phyloP scores from a whole-genome alignment of 805 yeast species.

The Lipomyces chichibuensis region DNA sequence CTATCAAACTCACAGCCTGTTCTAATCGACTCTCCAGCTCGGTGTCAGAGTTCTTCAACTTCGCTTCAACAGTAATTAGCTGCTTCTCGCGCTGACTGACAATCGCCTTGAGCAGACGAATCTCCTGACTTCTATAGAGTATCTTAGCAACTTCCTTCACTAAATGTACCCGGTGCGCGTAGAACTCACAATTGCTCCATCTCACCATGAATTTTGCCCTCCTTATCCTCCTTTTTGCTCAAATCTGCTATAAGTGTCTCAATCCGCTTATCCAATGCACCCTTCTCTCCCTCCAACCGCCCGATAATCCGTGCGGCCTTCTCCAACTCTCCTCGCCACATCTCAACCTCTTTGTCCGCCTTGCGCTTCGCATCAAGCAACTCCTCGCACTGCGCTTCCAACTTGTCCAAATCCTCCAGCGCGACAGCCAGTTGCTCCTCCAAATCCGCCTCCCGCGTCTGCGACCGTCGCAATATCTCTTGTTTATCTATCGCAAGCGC shows the following conservation, averaged over 20 bases:
- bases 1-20: slow-evolving; percentile 21
- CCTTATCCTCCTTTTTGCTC: slow-evolving; percentile 39
- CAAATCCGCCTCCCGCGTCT: slow-evolving; percentile 47
- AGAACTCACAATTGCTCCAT: slow-evolving; percentile 22
- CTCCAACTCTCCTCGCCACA: slow-evolving; percentile 44
- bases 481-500: slow-evolving; percentile 54
- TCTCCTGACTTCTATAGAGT: slow-evolving; percentile 33
- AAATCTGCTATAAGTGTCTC: slow-evolving; percentile 41
- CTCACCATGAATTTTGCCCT: slow-evolving; percentile 23
- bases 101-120: slow-evolving; percentile 36
- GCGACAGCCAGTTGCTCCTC: slow-evolving; percentile 42
- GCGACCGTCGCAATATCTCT: slow-evolving; percentile 50
- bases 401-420: slow-evolving; percentile 43
- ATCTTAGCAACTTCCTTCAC: neutral
- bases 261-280: slow-evolving; percentile 42
- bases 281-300: slow-evolving; percentile 46
- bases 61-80: slow-evolving; percentile 40
- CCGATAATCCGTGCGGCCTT: slow-evolving; percentile 45
- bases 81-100: slow-evolving; percentile 41
- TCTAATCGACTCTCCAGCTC: slow-evolving; percentile 27
- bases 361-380: slow-evolving; percentile 43
- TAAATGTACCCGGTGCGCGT: neutral
- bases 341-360: slow-evolving; percentile 43
- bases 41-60: slow-evolving; percentile 39
- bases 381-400: slow-evolving; percentile 42